These are phyloP conservation scores for Zoysia pacifica DNA, from an alignment of 176 grass and related monocot species.

Conservation along the genomic window DNA sequence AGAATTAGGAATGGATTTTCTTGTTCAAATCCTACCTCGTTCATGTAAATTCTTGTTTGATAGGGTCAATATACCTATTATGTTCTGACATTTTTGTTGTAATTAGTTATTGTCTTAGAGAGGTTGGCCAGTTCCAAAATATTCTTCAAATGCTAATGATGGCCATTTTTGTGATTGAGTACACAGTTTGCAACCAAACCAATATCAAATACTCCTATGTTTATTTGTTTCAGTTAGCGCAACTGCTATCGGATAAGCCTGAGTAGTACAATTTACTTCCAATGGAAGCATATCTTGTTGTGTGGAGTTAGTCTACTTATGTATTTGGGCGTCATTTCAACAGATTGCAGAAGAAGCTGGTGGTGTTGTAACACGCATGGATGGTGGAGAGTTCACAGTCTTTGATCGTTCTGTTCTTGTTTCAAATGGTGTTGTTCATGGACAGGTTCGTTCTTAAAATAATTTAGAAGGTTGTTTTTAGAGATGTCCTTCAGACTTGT, in stretches of 20 bases:
- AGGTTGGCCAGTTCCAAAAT: not conserved
- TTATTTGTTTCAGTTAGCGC: conserved; percentile 10
- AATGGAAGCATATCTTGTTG: not conserved
- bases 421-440: conserved; percentile 75
- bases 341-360: conserved; percentile 98
- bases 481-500: not conserved
- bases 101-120: conserved; percentile 13
- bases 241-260: not conserved
- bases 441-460: conserved; percentile 58
- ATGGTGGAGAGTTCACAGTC: conserved; percentile 85
- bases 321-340: conserved; percentile 13
- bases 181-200: not conserved
- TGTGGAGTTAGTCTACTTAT: conserved; percentile 26
- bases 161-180: conserved; percentile 18
- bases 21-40: not conserved
- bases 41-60: conserved; percentile 17
- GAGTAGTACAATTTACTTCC: not conserved
- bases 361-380: conserved; percentile 81
- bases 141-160: not conserved
- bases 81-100: not conserved
- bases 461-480: conserved; percentile 5
- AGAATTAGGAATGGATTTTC: not conserved
- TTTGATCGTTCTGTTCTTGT: conserved; percentile 96
- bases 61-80: not conserved
- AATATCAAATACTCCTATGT: not conserved